Base-by-base conservation (phyloP, 73 alveolate species). In the Symbiodinium natans region DNA sequence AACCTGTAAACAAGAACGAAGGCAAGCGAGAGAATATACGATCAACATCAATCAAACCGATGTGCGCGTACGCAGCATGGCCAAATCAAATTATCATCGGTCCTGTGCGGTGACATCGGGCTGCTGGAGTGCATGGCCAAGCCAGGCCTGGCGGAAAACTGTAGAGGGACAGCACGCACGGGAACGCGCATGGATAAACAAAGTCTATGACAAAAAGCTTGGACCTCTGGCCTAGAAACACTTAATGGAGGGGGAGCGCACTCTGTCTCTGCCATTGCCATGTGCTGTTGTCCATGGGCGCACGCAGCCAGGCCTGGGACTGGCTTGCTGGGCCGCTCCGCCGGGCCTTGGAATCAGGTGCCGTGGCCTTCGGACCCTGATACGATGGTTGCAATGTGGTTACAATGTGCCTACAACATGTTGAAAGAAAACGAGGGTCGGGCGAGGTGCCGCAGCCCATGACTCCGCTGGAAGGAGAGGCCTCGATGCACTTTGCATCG, bases 71-170 rank as follows among this genome's bases (percentile, higher is more conserved):
- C 15, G 34, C 38, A 0, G 38, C 38, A 31, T 71, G 11, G 25
- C 27, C 82, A 31, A 27, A 21, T 31, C 41, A 5, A 21, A 21
- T 8, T 27, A 11, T 33, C 83, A 71, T 0, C 29, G 36, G 71
- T 13, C 95, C 95, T 88, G 86, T 88, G 86, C 23, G 95, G 95
- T 3, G 95, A 88, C 95, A 88, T 83, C 31, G 95, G 95, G 25
- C 86, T n/a, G n/a, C n/a, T 56, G 74, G 39, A 29, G 39, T 88
- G 95, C 95, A 63, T 63, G 42, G 95, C 95, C 25, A 88, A 11
- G 63, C 41, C 86, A 8, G 95, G 95, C 95, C 95, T 88, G 74
- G 39, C n/a, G 25, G 71, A 15, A 29, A 52, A 29, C 71, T 52
- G 68, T 52, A n/a, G n/a, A n/a, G n/a, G n/a, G 71, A 21, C 71